Evolutionary conservation across 2,329 filamentous ascomycete genomes (phyloP), one percentile per base, ranked within the genome.

Genomic region (Trichothecium roseum): DNA sequence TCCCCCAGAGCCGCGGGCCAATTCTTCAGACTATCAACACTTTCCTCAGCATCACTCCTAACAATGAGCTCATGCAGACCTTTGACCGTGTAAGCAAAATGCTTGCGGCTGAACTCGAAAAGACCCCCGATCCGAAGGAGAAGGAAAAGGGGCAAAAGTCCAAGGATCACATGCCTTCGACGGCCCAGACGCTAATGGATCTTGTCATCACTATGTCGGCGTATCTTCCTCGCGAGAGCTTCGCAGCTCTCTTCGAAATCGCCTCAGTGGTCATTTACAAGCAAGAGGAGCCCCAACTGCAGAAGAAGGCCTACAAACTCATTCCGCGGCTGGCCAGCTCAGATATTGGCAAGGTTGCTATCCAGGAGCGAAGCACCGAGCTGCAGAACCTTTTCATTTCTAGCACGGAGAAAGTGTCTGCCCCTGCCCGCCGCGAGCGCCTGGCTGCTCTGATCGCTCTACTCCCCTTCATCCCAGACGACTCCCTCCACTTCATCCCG

Each of bases 261-360:
- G 84, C 89, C 1, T 71, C 84, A 0, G 72, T 85, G 18, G 81
- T 95, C 38, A 80, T 96, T 45, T 78, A 81, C 54, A 84, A 81
- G 51, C 71, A 82, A 37, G 73, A 84, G 27, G 89, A 96, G 52
- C 83, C 89, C 8, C 89, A 96, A 56, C 66, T 98, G 26, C 89
- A 96, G 58, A 98, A 98, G 74, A 98, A 98, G 63, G 89, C 91
- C 0, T 98, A 98, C 68, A 96, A 96, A 66, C 74, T 98, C 35
- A 93, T 98, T 34, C 89, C 91, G 4, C 81, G 91, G 37, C 73
- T 98, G 28, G 81, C 84, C 2, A 81, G 84, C 44, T 94, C 88
- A 2, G 75, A 84, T 24, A 74, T 72, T 33, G 91, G 91, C 31
- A 76, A 74, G 45, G 62, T 67, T n/a, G 88, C 89, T 4, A 70